Evolutionary conservation across 441 rosid species (phyloP).

Genomic region (Bruguiera hainesii): DNA sequence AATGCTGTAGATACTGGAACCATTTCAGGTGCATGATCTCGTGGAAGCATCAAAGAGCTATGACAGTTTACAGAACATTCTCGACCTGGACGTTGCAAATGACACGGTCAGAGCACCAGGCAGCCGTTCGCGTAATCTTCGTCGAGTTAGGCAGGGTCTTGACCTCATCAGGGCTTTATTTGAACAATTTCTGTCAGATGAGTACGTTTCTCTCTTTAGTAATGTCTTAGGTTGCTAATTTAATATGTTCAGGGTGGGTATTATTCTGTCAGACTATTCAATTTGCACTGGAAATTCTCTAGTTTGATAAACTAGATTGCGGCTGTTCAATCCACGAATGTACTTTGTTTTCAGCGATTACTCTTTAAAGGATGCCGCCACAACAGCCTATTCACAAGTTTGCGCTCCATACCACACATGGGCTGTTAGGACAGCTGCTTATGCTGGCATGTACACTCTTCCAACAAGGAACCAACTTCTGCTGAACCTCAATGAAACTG

Average conservation of each 20-base stretch:
- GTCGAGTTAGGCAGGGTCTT: slow-evolving; percentile 89
- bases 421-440: slow-evolving; percentile 85
- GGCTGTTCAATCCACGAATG: slow-evolving; percentile 3
- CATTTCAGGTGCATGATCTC: slow-evolving; percentile 51
- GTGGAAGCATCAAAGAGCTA: slow-evolving; percentile 61
- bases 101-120: slow-evolving; percentile 66
- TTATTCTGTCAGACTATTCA: too few relatives aligned
- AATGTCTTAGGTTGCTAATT: background rate
- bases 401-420: slow-evolving; percentile 90
- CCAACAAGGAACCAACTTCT: slow-evolving; percentile 80
- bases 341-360: slow-evolving; percentile 34
- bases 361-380: slow-evolving; percentile 78
- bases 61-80: slow-evolving; percentile 44
- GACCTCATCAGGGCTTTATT: slow-evolving; percentile 86
- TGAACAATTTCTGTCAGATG: slow-evolving; percentile 58
- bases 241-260: too few relatives aligned
- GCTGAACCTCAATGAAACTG: slow-evolving; percentile 70
- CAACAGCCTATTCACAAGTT: slow-evolving; percentile 78
- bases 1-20: background rate
- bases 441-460: slow-evolving; percentile 91
- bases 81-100: slow-evolving; percentile 53
- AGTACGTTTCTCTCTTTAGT: slow-evolving; percentile 29
- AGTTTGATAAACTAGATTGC: background rate
- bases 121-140: slow-evolving; percentile 76
- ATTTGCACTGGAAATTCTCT: background rate